Evolutionary conservation across 225 moss, liverwort and hornwort species (phyloP), one percentile per base, ranked within the genome.

Genomic region (Sphagnum tenellum): DNA sequence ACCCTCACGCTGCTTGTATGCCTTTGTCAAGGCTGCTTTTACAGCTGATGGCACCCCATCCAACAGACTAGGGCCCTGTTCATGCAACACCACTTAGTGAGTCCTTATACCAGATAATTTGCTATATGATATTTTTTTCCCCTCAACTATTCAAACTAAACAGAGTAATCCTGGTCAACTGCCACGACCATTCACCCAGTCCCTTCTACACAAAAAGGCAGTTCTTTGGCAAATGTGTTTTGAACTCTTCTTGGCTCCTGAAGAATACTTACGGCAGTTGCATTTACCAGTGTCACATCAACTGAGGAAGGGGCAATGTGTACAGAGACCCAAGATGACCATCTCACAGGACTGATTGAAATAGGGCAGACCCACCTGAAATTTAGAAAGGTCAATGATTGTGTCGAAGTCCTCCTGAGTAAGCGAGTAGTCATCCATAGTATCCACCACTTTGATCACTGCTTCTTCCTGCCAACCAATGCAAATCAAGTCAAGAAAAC

Each of bases 351-450:
- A 1, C 29, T 29, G 29, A 29, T 0, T 29, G 29, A 29, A 29
- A 29, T 29, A 29, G 29, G 29, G 29, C 29, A 56, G 62, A 12
- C 61, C 62, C 67, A 92, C 96, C 85, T 90, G 83, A 53, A 98
- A 84, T 54, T 86, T 81, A 64, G 93, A 82, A 44, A 98, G 75
- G 62, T 75, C 70, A 63, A 93, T 80, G 64, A 98, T 77, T 3
- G 87, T 84, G 45, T 98, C 90, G 71, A 89, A 85, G 61, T 98
- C 93, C 47, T 89, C 90, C 73, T 98, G 98, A 9, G 87, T 90
- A 14, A 93, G 76, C 57, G 93, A 93, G 75, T 98, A 98, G 58
- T 90, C 82, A 49, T 90, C 86, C 67, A 98, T 85, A 50, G 86
- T 47, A 47, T 79, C 77, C 3, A 90, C 87, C 57, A 98, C 98